Evolutionary conservation across 2,329 filamentous ascomycete species (phyloP), one percentile per base, ranked within the genome.

Genomic region (Lasiodiplodia hormozganensis): DNA sequence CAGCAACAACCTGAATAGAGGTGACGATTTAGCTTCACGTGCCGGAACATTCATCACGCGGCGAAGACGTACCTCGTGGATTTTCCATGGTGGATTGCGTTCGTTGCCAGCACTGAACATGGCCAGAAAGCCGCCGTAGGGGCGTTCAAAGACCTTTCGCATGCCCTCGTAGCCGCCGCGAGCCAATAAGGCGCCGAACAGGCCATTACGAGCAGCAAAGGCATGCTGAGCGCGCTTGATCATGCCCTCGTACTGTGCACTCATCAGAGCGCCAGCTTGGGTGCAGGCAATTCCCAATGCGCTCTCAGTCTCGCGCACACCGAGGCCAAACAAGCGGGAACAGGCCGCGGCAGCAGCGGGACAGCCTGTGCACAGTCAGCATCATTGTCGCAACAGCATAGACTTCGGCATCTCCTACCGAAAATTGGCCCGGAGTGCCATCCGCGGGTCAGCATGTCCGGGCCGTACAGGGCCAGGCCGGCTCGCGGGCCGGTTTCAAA

Each of bases 201-300:
- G 74, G 1, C 82, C 82, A 68, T 80, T 83, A 7, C 82, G 77
- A 6, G 82, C 77, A 0, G 82, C 81, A 69, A 84, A 84, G 5
- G 77, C 82, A 69, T 84, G 82, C 70, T 84, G 82, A 78, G 84
- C 81, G 2, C 81, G 78, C 72, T 84, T 85, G 0, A 80, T 76
- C 68, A 80, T 77, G n/a, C 78, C 77, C 54, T 79, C 82, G 67
- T 78, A 83, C 69, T 83, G 79, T 4, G 81, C 82, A 2, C 77
- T 76, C 80, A 83, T 83, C 5, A 82, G 71, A 2, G 79, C 80
- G 52, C 79, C 73, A 4, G 77, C 77, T 68, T 83, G 80, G 0
- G 78, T 82, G 66, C 77, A 81, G 1, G 80, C 80, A 10, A 80
- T 82, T 10, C 81, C 80, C 14, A 83, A 69, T 0, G 80, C 78